Base-by-base conservation (phyloP, 768 basidiomycete genomes). In the Lactarius tabidus region DNA sequence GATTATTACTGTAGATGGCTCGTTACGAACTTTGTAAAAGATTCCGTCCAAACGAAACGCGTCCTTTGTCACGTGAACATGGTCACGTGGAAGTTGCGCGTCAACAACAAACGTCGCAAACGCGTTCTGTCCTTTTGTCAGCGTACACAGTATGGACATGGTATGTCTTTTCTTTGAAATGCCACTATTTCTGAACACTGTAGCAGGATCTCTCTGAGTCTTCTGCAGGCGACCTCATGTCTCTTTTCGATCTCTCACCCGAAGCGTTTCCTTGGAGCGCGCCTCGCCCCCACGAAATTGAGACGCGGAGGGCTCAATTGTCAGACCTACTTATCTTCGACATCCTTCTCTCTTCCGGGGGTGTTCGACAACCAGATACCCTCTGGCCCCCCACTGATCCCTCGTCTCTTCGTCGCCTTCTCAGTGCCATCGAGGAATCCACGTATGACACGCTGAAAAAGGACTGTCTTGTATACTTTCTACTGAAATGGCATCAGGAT, bases 401-500 rank as follows among this genome's bases (percentile, higher is more conserved):
- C 48, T 75, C 76, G 12, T 74, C 80, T 1, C 81, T 94, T n/a
- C 72, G 79, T 55, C 77, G 76, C 14, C 79, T 93, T 5, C 75
- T 93, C 57, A 77, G 81, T 28, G 83, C 83, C 20, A 89, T 93
- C 67, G 79, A 82, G 51, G 68, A 76, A 31, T 89, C 85, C 1
- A 72, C 76, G 4, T 94, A 90, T 67, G 92, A 94, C 74, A 72
- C 77, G 36, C 80, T 93, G 61, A 93, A 93, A 81, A 86, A 86
- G 74, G 87, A 93, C 66, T 91, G 89, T 67, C 77, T 94, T 52
- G 77, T 91, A 1, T 94, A 91, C 75, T 93, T 86, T 72, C 76
- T 94, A 67, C 79, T 94, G 64, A 91, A 90, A 72, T 91, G 87
- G 88, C 84, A 88, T 65, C 79, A 82, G 70, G 89, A 91, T 72